phyloP scores from a whole-genome alignment of 23 red algal species.

The Gracilaria domingensis region DNA sequence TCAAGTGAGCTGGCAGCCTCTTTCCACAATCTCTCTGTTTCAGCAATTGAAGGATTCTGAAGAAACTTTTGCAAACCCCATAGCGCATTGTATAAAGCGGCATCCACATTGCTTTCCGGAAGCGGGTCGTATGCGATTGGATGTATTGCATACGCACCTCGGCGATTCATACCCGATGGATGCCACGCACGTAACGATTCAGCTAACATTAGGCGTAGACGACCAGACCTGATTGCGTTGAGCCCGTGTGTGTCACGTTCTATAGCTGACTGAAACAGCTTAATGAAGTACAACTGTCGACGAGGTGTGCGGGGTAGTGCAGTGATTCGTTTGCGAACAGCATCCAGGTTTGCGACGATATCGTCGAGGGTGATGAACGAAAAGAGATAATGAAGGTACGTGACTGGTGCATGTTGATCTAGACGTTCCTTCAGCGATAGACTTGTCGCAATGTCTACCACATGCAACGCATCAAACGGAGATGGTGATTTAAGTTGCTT shows the following conservation, averaged over 20 bases:
- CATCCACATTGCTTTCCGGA: slow-evolving; percentile 27
- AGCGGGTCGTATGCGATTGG: slow-evolving; percentile 15
- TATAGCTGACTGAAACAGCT: slow-evolving; percentile 24
- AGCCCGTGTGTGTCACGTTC: slow-evolving; percentile 40
- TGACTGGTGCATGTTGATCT: slow-evolving; percentile 22
- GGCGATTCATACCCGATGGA: slow-evolving; percentile 58
- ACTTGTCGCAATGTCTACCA: slow-evolving; percentile 9
- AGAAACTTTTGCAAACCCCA: slow-evolving; percentile 51
- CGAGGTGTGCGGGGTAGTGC: slow-evolving; percentile 4
- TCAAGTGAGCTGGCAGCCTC: background rate
- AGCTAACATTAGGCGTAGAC: slow-evolving; percentile 37
- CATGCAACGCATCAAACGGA: slow-evolving; percentile 18
- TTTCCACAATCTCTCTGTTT: slow-evolving; percentile 25
- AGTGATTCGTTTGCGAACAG: slow-evolving; percentile 3
- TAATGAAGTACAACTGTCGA: slow-evolving; percentile 39
- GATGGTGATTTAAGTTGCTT: background rate
- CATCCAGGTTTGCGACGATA: slow-evolving; percentile 16
- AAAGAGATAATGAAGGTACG: slow-evolving; percentile 21
- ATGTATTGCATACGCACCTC: slow-evolving; percentile 11
- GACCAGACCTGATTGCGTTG: slow-evolving; percentile 34
- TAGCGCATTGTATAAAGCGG: slow-evolving; percentile 49
- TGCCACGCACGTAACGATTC: slow-evolving; percentile 56
- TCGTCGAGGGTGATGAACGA: slow-evolving; percentile 33
- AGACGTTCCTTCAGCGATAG: background rate
- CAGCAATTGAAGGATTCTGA: slow-evolving; percentile 37